Evolutionary conservation across 2,329 filamentous ascomycete genomes (phyloP).

Genomic region (Mollisia scopiformis): DNA sequence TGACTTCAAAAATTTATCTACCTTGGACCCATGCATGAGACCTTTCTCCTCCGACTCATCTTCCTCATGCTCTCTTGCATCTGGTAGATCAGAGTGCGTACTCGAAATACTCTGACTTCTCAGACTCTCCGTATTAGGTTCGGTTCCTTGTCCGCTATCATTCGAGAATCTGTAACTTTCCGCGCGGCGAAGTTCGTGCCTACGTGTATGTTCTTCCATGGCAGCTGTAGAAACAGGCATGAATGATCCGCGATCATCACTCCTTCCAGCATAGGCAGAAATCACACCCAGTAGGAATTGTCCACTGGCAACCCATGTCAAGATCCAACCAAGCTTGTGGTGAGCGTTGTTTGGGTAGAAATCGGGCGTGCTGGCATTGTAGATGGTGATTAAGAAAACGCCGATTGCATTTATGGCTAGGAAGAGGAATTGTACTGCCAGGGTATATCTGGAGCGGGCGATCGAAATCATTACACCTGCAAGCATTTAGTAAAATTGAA

Average conservation of each 20-base stretch:
- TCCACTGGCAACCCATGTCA: slow-evolving; percentile 70
- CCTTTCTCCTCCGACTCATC: slow-evolving; percentile 52
- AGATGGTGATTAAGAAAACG: slow-evolving; percentile 67
- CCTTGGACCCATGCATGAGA: slow-evolving; percentile 44
- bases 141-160: slow-evolving; percentile 75
- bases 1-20: slow-evolving; percentile 54
- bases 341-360: slow-evolving; percentile 88
- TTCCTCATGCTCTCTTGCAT: slow-evolving; percentile 9
- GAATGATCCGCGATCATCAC: slow-evolving; percentile 58
- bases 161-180: slow-evolving; percentile 62
- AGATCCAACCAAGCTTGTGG: slow-evolving; percentile 84
- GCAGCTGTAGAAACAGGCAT: slow-evolving; percentile 62
- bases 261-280: slow-evolving; percentile 29
- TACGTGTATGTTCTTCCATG: slow-evolving; percentile 54
- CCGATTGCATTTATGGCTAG: slow-evolving; percentile 65
- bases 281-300: slow-evolving; percentile 64
- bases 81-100: slow-evolving; percentile 46
- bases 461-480: slow-evolving; percentile 79
- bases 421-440: slow-evolving; percentile 71
- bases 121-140: slow-evolving; percentile 68
- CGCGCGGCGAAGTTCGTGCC: slow-evolving; percentile 41
- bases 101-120: slow-evolving; percentile 68
- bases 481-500: neutral
- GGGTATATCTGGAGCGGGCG: slow-evolving; percentile 73
- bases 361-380: slow-evolving; percentile 82